Evolutionary conservation across 805 yeast genomes (phyloP).

Genomic region (Suhomyces sp.): DNA sequence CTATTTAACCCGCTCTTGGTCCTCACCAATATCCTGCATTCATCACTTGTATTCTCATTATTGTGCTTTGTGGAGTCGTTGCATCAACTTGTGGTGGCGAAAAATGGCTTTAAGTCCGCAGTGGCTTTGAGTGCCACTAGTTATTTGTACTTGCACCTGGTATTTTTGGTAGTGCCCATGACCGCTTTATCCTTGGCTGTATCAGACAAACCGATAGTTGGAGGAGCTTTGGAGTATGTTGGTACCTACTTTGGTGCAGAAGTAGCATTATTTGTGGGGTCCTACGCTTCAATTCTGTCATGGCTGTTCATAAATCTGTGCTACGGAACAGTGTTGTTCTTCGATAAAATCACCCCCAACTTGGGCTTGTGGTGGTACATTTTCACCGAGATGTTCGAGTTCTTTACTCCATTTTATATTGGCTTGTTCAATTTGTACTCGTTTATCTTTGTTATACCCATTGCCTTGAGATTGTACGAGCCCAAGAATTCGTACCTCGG

Average conservation of each 20-base stretch:
- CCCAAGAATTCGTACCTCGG: constrained; percentile 16
- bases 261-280: constrained; percentile 21
- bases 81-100: constrained; percentile 42
- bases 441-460: constrained; percentile 64
- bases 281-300: constrained; percentile 27
- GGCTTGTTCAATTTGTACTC: constrained; percentile 79
- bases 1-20: constrained; percentile 79
- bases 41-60: constrained; percentile 62
- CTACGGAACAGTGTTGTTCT: constrained; percentile 57
- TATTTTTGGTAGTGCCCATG: constrained; percentile 60
- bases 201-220: background rate
- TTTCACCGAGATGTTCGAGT: constrained; percentile 91
- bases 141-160: constrained; percentile 61
- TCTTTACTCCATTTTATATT: constrained; percentile 77
- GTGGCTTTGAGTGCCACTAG: constrained; percentile 58
- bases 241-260: constrained; percentile 13
- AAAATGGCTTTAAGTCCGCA: constrained; percentile 43
- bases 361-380: constrained; percentile 98
- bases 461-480: constrained; percentile 61
- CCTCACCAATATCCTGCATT: constrained; percentile 63
- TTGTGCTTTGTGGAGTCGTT: constrained; percentile 49
- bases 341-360: constrained; percentile 79
- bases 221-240: constrained; percentile 11
- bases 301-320: constrained; percentile 26
- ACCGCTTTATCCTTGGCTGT: constrained; percentile 31